Evolutionary conservation across 805 yeast genomes (phyloP).

Genomic region (Suhomyces sp.): DNA sequence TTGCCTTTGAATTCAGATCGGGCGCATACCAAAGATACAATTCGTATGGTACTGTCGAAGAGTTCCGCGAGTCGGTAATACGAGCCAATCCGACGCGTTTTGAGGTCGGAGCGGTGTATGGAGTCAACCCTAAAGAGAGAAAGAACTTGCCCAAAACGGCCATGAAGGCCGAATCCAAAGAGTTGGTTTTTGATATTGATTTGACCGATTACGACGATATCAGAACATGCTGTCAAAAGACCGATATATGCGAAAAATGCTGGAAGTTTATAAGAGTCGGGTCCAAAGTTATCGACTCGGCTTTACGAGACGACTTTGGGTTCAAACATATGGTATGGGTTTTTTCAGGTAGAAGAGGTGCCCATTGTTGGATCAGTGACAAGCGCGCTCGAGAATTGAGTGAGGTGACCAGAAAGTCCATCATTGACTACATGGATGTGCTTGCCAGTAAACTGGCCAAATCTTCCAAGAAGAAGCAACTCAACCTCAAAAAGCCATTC

Average conservation of each 20-base stretch:
- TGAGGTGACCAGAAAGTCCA: conserved; percentile 71
- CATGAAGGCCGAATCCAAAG: conserved; percentile 80
- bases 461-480: conserved; percentile 30
- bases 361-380: conserved; percentile 98
- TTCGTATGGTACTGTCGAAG: conserved; percentile 63
- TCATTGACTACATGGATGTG: conserved; percentile 82
- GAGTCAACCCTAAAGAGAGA: conserved; percentile 82
- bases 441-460: conserved; percentile 43
- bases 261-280: conserved; percentile 93
- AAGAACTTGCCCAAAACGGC: conserved; percentile 72
- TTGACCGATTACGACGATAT: conserved; percentile 93
- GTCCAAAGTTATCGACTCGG: conserved; percentile 64
- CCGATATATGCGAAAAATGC: conserved; percentile 81
- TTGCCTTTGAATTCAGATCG: conserved; percentile 84
- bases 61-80: conserved; percentile 74
- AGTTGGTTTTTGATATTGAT: conserved; percentile 94
- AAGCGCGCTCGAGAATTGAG: conserved; percentile 69
- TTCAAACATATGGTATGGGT: conserved; percentile 88
- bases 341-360: conserved; percentile 97
- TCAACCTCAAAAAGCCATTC: conserved; percentile 68
- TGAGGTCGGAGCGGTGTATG: conserved; percentile 91
- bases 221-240: conserved; percentile 89
- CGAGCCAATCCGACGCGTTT: conserved; percentile 81
- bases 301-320: conserved; percentile 85
- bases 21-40: conserved; percentile 91